Evolutionary conservation across 2,329 filamentous ascomycete genomes (phyloP), one percentile per base, ranked within the genome.

Genomic region (Fusarium concolor): DNA sequence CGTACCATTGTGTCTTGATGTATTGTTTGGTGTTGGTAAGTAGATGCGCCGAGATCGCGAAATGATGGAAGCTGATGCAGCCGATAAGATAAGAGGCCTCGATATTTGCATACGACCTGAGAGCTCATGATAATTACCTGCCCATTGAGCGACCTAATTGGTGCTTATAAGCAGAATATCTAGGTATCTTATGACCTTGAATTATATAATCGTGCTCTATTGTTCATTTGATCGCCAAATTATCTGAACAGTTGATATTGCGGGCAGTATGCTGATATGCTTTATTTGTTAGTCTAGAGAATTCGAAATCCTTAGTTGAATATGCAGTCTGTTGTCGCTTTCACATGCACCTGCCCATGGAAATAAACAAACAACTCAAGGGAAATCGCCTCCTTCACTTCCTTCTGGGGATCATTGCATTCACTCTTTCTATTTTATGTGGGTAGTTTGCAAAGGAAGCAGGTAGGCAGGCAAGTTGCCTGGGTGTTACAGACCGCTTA

Each of bases 1-100:
- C 8, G 12, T 63, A 77, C 76, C 76, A 78, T 78, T 56, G 24
- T 50, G 43, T 50, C 17, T 44, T 26, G 28, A 37, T 68, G 54
- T 28, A 12, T 31, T 47, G 41, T 9, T 26, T 51, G 26, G 31
- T 42, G 8, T 58, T 29, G 29, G n/a, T 26, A 18, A 42, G 29
- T 20, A 18, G 55, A 29, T 65, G 49, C 49, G 49, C 28, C 39
- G 6, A 22, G 47, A 50, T 43, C 42, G 42, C 39, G 47, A 55
- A 44, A 45, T 31, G 54, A 38, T 61, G 55, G 39, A 65, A 65
- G 49, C 51, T 62, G 55, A 56, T 65, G 49, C 44, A 42, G 31
- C 49, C 22, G 47, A 50, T 50, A 49, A 49, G 61, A 61, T 65
- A 46, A 22, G 37, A 14, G 28, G 26, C 61, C 61, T 64, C 61